Evolutionary conservation across 2,329 filamentous ascomycete genomes (phyloP), one percentile per base, ranked within the genome.

Genomic region (Didymella pomorum): DNA sequence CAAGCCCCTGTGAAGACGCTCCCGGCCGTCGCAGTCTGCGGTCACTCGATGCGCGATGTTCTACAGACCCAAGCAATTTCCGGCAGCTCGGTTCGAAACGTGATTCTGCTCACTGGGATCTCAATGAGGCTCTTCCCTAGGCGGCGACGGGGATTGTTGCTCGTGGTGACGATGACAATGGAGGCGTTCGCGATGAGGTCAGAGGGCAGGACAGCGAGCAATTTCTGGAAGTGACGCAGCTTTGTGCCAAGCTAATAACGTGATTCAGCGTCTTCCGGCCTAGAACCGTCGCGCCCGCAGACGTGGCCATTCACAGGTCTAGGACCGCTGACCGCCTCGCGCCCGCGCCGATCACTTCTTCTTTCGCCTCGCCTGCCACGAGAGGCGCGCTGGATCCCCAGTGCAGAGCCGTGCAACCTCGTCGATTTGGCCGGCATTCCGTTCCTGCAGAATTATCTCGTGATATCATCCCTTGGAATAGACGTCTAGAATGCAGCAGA

Each of bases 141-240:
- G 61, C 64, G 65, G 53, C 44, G 63, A 62, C 65, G 68, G 65
- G 67, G 67, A 61, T 63, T 61, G 64, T 49, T 68, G 67, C 64
- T 69, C 58, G 64, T 62, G 68, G 67, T 65, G 64, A 66, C 64
- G 70, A 72, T 72, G 69, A 73, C 69, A 65, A 64, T 71, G 59
- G 67, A 69, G 70, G 70, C 70, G 69, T 71, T 71, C 63, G 67
- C 67, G 70, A 74, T 74, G 71, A 74, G 71, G 71, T 74, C 71
- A 72, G 70, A 69, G 69, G 71, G 65, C 66, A 69, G 66, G 68
- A 65, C 62, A 68, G 67, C 60, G 63, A 69, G 66, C 66, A 70
- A 71, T 71, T 70, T 69, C 65, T 70, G 68, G 65, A 64, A 68
- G 66, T 68, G 69, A 69, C 68, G 67, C 66, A 71, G 66, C 65